Percentiles rank a stretch among this genome's conserved stretches.
phyloP scores from a whole-genome alignment of 106 monocot species.

The Dioscorea dumetorum region DNA sequence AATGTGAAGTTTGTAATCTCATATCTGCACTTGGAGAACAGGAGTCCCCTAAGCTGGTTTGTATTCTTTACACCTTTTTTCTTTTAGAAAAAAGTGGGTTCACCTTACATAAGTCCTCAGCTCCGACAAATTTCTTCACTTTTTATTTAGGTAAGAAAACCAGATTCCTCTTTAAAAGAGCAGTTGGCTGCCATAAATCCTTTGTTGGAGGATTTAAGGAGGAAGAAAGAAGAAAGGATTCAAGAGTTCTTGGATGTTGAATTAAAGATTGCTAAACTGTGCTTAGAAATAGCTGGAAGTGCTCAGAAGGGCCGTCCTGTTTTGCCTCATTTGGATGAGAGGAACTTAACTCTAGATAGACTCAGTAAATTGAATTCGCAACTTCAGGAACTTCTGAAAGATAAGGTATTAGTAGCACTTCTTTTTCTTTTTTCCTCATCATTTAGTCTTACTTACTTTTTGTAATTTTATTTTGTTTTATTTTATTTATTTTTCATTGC shows the following conservation, averaged over 20 bases:
- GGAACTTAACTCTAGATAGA: constrained; percentile 53
- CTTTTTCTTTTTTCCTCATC: neutral
- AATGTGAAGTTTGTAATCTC: constrained; percentile 54
- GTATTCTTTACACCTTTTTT: constrained; percentile 7
- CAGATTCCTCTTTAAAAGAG: constrained; percentile 53
- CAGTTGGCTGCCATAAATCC: constrained; percentile 56
- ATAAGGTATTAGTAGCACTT: constrained; percentile 47
- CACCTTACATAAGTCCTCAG: no score
- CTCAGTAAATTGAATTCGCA: constrained; percentile 57
- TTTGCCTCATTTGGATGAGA: constrained; percentile 48
- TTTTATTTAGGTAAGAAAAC: constrained; percentile 38
- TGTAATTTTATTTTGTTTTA: neutral
- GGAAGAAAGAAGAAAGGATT: constrained; percentile 50
- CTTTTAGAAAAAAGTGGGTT: neutral
- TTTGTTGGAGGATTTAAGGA: constrained; percentile 44
- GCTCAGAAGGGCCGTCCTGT: constrained; percentile 13
- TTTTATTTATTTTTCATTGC: constrained; percentile 13
- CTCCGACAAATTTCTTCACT: neutral
- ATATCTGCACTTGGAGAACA: constrained; percentile 61
- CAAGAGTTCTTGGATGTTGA: constrained; percentile 64
- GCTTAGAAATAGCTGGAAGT: constrained; percentile 57
- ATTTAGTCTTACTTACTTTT: no score
- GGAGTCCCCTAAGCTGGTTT: constrained; percentile 37
- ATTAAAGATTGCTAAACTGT: constrained; percentile 38
- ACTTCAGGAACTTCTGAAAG: constrained; percentile 67